Evolutionary conservation across 305 asterid species (phyloP).

Genomic region (Ruellia speciosa): DNA sequence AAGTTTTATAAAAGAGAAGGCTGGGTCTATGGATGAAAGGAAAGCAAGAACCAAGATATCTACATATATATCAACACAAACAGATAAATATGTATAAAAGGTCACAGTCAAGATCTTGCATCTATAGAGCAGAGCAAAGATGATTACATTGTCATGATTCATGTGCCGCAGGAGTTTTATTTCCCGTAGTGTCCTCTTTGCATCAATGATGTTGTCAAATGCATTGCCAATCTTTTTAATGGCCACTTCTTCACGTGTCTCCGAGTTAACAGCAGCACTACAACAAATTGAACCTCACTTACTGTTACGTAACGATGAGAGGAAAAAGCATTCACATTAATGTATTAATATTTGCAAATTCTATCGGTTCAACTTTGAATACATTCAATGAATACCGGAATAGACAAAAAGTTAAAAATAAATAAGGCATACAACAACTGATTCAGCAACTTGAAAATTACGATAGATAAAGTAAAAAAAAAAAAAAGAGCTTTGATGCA

Average conservation of each 20-base stretch:
- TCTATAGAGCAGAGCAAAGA: slow-evolving; percentile 4
- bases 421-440: neutral
- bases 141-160: slow-evolving; percentile 74
- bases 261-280: slow-evolving; percentile 85
- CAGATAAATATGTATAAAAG: neutral
- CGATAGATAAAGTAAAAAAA: too few species aligned
- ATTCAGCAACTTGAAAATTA: neutral
- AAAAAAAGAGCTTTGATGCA: too few species aligned
- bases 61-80: neutral
- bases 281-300: slow-evolving; percentile 25
- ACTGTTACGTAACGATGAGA: slow-evolving; percentile 12
- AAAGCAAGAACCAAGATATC: neutral
- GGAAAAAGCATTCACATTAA: neutral
- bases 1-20: neutral
- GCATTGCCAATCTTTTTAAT: slow-evolving; percentile 97
- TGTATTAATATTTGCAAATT: too few species aligned
- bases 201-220: slow-evolving; percentile 85
- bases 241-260: slow-evolving; percentile 84
- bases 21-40: neutral
- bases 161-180: slow-evolving; percentile 88
- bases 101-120: slow-evolving; percentile 5
- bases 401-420: too few species aligned
- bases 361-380: too few species aligned
- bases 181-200: slow-evolving; percentile 81
- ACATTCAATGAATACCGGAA: too few species aligned